Conservation (phyloP, 768 basidiomycete genomes). For the Dacryopinax primogenitus region DNA sequence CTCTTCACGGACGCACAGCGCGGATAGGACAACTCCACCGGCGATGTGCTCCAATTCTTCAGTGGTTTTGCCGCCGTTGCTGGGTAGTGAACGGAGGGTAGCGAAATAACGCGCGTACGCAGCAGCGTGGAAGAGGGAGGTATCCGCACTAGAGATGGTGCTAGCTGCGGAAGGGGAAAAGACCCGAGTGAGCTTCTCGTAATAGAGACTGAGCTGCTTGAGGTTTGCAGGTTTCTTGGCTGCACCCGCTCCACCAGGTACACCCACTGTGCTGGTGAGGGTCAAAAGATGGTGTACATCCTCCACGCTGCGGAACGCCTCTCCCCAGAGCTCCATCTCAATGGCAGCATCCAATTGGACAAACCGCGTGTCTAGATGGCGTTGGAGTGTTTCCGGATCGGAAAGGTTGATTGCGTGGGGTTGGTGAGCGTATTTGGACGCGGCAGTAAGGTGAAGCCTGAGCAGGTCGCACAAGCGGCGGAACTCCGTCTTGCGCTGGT, state of each 20-base stretch:
- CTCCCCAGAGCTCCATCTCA: constrained; percentile 97
- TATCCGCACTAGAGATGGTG: constrained; percentile 64
- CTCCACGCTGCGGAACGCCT: constrained; percentile 95
- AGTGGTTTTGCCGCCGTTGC: constrained; percentile 57
- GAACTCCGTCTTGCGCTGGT: constrained; percentile 93
- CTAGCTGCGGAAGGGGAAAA: constrained; percentile 31
- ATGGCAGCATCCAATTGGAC: constrained; percentile 93
- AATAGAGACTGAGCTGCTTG: constrained; percentile 38
- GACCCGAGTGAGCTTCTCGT: constrained; percentile 93
- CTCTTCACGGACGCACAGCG: constrained; percentile 63
- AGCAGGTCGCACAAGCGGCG: constrained; percentile 92
- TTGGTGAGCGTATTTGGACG: constrained; percentile 90
- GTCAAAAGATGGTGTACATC: constrained; percentile 93
- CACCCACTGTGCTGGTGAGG: constrained; percentile 30
- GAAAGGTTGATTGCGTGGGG: constrained; percentile 89
- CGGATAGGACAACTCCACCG: constrained; percentile 81
- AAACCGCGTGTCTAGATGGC: constrained; percentile 93
- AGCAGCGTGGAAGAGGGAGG: constrained; percentile 89
- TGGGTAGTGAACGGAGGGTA: constrained; percentile 40
- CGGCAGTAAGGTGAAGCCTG: constrained; percentile 84
- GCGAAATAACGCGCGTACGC: constrained; percentile 83
- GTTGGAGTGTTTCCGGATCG: constrained; percentile 86
- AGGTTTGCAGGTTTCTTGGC: constrained; percentile 80
- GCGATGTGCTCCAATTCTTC: constrained; percentile 71
- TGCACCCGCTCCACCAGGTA: constrained; percentile 16